Evolutionary conservation across 805 yeast species (phyloP), one percentile per base, ranked within the genome.

Genomic region (Cyberlindnera maritima): DNA sequence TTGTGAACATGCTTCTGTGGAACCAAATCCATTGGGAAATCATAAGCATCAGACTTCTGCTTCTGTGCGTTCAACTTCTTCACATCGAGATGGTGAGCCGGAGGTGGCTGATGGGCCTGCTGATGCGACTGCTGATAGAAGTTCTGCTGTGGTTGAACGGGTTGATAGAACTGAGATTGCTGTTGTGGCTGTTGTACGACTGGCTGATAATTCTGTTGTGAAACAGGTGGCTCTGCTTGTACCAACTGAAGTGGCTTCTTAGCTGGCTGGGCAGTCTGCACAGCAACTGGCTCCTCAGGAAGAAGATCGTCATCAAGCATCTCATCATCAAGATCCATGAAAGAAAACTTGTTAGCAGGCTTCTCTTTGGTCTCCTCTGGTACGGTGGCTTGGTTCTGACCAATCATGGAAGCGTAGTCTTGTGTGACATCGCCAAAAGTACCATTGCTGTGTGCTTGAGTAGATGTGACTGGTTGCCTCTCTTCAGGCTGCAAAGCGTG

Each of bases 21-120:
- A 12, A 83, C 65, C 37, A 85, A 60, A 38, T 72, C 79, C 18
- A 70, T 66, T 1, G 92, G 92, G 57, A 85, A 83, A 58, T 85
- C 94, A 56, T 83, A 85, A 0, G 90, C 89, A 65, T 84, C 88
- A n/a, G 83, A 76, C 60, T 80, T 82, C 56, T 76, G 75, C 62
- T 82, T 81, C 34, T 69, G 69, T n/a, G 64, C 65, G 44, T 69
- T 70, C 15, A 79, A 59, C 39, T 70, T 68, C 46, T 56, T 43
- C 13, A 63, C 41, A 19, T 58, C 64, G 21, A 63, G 39, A 34
- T 49, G 49, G 8, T 49, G 53, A n/a, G 39, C 44, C 4, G 39
- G 44, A 23, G 33, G 47, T 17, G n/a, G 40, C n/a, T 48, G 49
- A n/a, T 47, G 51, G n/a, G 40, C 12, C 18, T 17, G 43, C 3